Evolutionary conservation across 768 basidiomycete species (phyloP), one percentile per base, ranked within the genome.

Genomic region (Xerocomus brunneocitrinus): DNA sequence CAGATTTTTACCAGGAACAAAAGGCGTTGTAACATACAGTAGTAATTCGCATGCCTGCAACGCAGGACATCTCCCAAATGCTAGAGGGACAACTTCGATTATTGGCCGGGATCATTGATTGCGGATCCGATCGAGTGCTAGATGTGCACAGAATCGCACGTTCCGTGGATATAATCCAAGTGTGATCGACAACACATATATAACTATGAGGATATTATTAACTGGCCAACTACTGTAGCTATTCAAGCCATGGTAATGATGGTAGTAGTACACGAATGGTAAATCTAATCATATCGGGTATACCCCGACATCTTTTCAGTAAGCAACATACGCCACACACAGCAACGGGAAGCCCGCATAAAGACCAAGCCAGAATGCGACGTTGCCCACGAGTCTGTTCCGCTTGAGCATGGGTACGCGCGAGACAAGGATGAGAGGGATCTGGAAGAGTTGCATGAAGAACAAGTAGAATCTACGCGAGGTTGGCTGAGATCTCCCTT

Each of bases 351-450:
- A 93, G 13, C 95, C 95, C 6, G 85, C 84, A 61, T 88, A 91
- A 25, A 98, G 78, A 3, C 94, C 94, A 22, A 93, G 58, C 97
- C 97, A 99, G 68, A 99, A 98, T 31, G 95, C 82, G 43, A 93
- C 70, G 56, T 90, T 90, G 1, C 89, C 89, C 64, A 95, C 67
- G 4, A 88, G 78, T 62, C 84, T 88, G 73, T 95, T 95, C 56
- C 80, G 77, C 68, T 86, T 87, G 62, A 98, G 82, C 31, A 76
- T 73, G 4, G 92, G 87, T 9, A 88, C 73, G 1, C 90, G 80
- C 22, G 91, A 87, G 32, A 94, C 56, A 5, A 87, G 76, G 57
- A 98, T 98, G 57, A 99, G 76, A 0, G 95, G 95, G 25, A 99
- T 84, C 73, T 98, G 95, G 24, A 85, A 80, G 67, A 97, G 82